phyloP scores from a whole-genome alignment of 768 basidiomycete genomes.

The Tephrocybe sp. region DNA sequence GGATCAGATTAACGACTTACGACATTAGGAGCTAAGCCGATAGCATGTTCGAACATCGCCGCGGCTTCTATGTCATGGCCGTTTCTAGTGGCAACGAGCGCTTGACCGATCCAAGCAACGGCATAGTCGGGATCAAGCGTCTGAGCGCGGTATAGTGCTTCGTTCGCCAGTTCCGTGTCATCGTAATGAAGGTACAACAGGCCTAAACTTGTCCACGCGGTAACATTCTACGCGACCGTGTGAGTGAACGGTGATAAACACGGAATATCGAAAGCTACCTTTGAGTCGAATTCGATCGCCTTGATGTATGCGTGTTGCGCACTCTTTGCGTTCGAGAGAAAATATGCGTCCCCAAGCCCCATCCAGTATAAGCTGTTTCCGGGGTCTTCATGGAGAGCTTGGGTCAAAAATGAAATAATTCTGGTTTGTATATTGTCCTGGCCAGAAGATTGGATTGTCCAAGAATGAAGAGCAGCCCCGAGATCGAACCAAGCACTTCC shows the following conservation, averaged over 20 bases:
- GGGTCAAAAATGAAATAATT: conserved; percentile 55
- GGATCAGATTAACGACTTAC: conserved; percentile 38
- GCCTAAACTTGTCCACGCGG: conserved; percentile 86
- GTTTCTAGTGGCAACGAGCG: conserved; percentile 61
- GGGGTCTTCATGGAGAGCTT: conserved; percentile 74
- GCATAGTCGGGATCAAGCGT: conserved; percentile 89
- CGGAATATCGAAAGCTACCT: conserved; percentile 46
- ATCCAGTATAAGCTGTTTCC: conserved; percentile 78
- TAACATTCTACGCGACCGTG: conserved; percentile 51
- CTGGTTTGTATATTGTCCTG: conserved; percentile 36
- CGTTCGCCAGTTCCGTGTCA: conserved; percentile 81
- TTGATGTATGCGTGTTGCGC: conserved; percentile 93
- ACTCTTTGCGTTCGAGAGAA: conserved; percentile 62
- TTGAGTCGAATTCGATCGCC: conserved; percentile 82
- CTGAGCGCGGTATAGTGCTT: conserved; percentile 86
- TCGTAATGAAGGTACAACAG: conserved; percentile 79
- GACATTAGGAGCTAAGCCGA: conserved; percentile 54
- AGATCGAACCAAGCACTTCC: conserved; percentile 78
- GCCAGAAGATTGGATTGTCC: conserved; percentile 34
- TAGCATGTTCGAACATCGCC: conserved; percentile 73
- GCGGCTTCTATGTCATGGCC: conserved; percentile 62
- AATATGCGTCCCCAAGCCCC: conserved; percentile 74
- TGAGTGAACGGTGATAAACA: background rate
- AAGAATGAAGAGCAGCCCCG: conserved; percentile 56
- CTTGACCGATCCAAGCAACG: conserved; percentile 90